Evolutionary conservation across 2,329 filamentous ascomycete genomes (phyloP).

Genomic region (Juglanconis juglandina): DNA sequence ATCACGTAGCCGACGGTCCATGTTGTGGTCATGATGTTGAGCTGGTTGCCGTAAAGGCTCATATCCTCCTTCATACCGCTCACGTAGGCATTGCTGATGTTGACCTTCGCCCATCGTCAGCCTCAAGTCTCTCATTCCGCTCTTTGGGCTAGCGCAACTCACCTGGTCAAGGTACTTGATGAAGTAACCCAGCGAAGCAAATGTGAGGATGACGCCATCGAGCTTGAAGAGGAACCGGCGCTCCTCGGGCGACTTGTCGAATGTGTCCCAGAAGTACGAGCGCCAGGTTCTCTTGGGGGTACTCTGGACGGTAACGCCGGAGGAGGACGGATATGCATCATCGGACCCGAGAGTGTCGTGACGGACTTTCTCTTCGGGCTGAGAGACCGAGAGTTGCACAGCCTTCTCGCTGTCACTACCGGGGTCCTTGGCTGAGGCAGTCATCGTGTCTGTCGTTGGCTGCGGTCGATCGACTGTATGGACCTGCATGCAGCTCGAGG

Average conservation of each 20-base stretch:
- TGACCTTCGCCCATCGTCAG: constrained; percentile 21
- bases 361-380: not conserved
- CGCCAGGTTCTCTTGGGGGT: constrained; percentile 40
- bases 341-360: not conserved
- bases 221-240: constrained; percentile 31
- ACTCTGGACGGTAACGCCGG: constrained; percentile 19
- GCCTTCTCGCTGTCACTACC: not conserved
- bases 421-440: not conserved
- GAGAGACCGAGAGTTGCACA: not conserved
- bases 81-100: constrained; percentile 42
- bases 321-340: not conserved
- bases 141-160: not conserved
- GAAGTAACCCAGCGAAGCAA: constrained; percentile 40
- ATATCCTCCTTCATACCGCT: constrained; percentile 44
- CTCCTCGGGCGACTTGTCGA: constrained; percentile 34
- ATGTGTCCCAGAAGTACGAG: constrained; percentile 48
- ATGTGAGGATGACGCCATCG: constrained; percentile 31
- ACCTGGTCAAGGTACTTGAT: constrained; percentile 41
- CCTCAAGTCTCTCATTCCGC: not conserved
- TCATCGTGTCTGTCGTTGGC: not conserved
- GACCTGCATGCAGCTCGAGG: not conserved
- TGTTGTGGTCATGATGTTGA: constrained; percentile 33
- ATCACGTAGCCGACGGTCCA: constrained; percentile 39
- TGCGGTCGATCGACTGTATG: not conserved
- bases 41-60: constrained; percentile 37